Evolutionary conservation across 1,139 yeast genomes (phyloP).

Genomic region (Geotrichum fermentans): DNA sequence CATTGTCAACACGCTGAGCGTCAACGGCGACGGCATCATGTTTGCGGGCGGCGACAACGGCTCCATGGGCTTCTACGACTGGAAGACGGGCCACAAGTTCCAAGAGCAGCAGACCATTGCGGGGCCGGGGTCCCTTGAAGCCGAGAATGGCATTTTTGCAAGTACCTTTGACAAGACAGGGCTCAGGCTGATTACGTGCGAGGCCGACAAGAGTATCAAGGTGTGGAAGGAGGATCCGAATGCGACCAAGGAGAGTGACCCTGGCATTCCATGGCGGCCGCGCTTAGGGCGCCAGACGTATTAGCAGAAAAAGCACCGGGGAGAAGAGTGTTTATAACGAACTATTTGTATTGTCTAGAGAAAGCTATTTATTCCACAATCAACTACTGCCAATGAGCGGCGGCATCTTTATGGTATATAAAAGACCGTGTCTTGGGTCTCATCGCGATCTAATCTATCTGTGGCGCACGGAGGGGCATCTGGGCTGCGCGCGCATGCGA

Average conservation of each 20-base stretch:
- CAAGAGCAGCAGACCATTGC: constrained; percentile 53
- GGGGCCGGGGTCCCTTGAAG: constrained; percentile 64
- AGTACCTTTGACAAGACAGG: constrained; percentile 79
- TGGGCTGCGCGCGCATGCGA: no score
- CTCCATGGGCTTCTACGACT: constrained; percentile 69
- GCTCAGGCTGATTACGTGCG: constrained; percentile 74
- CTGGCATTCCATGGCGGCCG: constrained; percentile 49
- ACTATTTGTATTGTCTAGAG: no score
- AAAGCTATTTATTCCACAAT: no score
- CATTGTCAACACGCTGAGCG: constrained; percentile 64
- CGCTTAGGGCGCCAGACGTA: constrained; percentile 13
- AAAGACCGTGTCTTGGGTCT: no score
- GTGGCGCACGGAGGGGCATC: no score
- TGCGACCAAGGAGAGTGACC: constrained; percentile 46
- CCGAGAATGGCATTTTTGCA: constrained; percentile 66
- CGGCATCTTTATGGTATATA: no score
- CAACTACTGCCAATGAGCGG: no score
- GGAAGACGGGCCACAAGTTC: constrained; percentile 59
- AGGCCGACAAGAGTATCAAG: constrained; percentile 83
- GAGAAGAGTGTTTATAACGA: no score
- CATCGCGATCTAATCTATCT: no score
- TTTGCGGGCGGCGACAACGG: constrained; percentile 89
- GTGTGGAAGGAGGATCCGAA: constrained; percentile 62
- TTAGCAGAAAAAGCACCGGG: no score
- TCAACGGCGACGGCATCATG: constrained; percentile 62